Base-by-base conservation (phyloP, 805 yeast species). In the Candida ponderosae region DNA sequence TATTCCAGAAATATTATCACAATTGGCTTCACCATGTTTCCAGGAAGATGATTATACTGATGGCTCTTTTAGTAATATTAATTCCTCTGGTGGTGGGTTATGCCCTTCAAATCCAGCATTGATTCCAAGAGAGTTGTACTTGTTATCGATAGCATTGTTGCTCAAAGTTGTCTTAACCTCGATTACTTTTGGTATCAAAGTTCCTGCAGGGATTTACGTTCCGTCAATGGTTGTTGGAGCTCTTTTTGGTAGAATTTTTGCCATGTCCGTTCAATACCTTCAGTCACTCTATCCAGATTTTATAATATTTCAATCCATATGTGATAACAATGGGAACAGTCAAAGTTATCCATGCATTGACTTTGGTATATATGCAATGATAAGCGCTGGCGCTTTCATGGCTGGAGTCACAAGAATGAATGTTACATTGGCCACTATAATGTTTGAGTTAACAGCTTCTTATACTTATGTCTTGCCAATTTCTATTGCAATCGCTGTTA, bases 201-300 rank as follows among this genome's bases (percentile, higher is more conserved):
- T 76, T 3, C 82, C 82, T 1, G 66, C 74, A 32, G 82, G 82
- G 5, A 69, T 76, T 13, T 76, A 76, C 42, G 77, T 77, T 2
- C 83, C 83, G 5, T 69, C 79, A 1, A 76, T 76, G 82, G 76
- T 73, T 1, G 62, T 70, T 18, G 83, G 83, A 0, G 80, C 81
- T 3, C 53, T 77, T 21, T 75, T 72, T 56, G 81, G 81, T 3
- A 50, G 80, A 10, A 46, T 68, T 2, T 59, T 72, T 40, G 74
- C 75, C 1, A 62, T 70, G 54, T 26, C 50, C 4, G 47, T 72
- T 15, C 69, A 72, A 37, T 65, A 63, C 52, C 30, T 62, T 5
- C 64, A 60, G 19, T 38, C 53, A 34, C 36, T 35, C 5, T 39
- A 46, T 24, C 63, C 64, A 5, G 37, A 35, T 14, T 37, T 47